Evolutionary conservation across 1,139 yeast species (phyloP).

Genomic region (Candida sanyaensis): DNA sequence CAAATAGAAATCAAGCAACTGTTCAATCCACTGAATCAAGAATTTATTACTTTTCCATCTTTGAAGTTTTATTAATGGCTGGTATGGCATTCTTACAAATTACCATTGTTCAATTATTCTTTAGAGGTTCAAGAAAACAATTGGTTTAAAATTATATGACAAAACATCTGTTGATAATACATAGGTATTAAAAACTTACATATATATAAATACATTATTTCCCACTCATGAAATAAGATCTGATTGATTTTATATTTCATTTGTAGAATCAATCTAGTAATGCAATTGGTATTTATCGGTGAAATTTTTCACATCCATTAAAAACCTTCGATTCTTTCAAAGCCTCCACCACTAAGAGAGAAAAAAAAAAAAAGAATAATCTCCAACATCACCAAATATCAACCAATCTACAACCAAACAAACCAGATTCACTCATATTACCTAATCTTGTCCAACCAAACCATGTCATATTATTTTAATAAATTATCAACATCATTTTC

Average conservation of each 20-base stretch:
- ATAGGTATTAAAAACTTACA: neutral
- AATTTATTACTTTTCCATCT: conserved; percentile 79
- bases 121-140: conserved; percentile 82
- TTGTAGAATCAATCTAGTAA: no score
- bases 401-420: neutral
- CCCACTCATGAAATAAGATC: no score
- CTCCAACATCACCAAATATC: conserved; percentile 1
- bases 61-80: conserved; percentile 79
- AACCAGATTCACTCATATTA: neutral
- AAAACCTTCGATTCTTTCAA: no score
- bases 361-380: conserved; percentile 1
- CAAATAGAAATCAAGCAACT: conserved; percentile 87
- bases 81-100: conserved; percentile 88
- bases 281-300: no score
- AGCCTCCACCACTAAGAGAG: neutral
- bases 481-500: conserved; percentile 7
- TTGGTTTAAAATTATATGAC: conserved; percentile 46
- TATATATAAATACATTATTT: no score
- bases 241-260: no score
- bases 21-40: conserved; percentile 87
- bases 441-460: neutral
- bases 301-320: no score
- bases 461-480: conserved; percentile 8
- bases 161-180: no score
- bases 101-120: conserved; percentile 79